Evolutionary conservation across 202 grass and related monocot genomes (phyloP).

Genomic region (Alloteropsis angusta): DNA sequence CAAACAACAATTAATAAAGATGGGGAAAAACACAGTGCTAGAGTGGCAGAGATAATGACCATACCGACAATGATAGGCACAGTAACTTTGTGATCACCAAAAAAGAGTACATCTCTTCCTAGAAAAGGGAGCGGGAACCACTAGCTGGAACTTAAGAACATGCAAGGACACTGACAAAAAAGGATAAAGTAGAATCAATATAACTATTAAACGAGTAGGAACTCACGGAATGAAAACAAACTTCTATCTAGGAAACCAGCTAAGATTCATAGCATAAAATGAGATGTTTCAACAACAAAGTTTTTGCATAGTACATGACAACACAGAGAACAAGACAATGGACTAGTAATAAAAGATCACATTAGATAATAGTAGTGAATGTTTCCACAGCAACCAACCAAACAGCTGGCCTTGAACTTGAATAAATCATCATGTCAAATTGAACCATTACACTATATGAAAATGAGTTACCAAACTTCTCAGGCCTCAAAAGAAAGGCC

Average conservation of each 20-base stretch:
- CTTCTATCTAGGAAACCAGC: slow-evolving; percentile 11
- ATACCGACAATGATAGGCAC: slow-evolving; percentile 3
- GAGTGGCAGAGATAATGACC: slow-evolving; percentile 1
- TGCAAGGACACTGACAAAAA: slow-evolving; percentile 16
- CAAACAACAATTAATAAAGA: neutral
- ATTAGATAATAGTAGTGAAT: neutral
- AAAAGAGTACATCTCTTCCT: neutral
- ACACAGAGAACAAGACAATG: neutral
- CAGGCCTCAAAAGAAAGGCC: neutral
- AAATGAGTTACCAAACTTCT: neutral
- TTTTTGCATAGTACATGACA: slow-evolving; percentile 2
- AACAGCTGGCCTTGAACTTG: neutral
- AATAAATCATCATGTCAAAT: slow-evolving; percentile 7
- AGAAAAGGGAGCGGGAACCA: slow-evolving; percentile 11
- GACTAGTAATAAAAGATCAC: neutral
- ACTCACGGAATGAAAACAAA: neutral
- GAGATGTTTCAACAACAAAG: slow-evolving; percentile 13
- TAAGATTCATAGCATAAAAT: slow-evolving; percentile 16
- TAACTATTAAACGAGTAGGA: slow-evolving; percentile 7
- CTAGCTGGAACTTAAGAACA: slow-evolving; percentile 22
- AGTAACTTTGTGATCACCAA: slow-evolving; percentile 13
- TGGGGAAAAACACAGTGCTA: neutral
- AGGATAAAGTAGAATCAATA: neutral
- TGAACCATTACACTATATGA: neutral
- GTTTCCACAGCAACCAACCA: slow-evolving; percentile 9